Evolutionary conservation across 2,329 filamentous ascomycete species (phyloP).

Genomic region (Pseudocercospora fuligena): DNA sequence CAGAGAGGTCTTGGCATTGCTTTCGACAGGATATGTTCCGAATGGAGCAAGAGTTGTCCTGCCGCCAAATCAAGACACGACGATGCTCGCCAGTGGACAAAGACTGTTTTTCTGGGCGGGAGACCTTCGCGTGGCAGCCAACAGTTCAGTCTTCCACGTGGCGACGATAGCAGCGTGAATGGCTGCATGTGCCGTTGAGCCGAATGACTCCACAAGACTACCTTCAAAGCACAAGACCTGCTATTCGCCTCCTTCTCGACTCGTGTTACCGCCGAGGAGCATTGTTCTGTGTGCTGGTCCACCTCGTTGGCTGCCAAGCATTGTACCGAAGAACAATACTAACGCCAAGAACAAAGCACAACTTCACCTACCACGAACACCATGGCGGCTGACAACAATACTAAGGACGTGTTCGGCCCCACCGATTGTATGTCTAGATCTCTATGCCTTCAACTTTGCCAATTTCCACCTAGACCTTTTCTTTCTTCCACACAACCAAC

Average conservation of each 20-base stretch:
- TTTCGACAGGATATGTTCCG: neutral
- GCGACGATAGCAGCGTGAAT: neutral
- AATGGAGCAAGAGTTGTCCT: neutral
- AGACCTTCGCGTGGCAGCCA: neutral
- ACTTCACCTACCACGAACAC: neutral
- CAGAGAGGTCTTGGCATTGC: neutral
- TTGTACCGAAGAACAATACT: conserved; percentile 18
- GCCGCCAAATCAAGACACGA: neutral
- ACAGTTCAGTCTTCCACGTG: neutral
- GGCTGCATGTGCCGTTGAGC: neutral
- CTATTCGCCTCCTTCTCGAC: neutral
- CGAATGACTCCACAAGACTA: neutral
- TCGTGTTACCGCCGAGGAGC: neutral
- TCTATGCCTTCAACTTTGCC: conserved; percentile 2
- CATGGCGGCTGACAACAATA: conserved; percentile 14
- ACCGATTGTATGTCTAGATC: conserved; percentile 9
- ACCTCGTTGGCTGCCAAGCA: neutral
- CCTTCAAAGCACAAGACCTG: neutral
- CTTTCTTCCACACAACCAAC: conserved; percentile 18
- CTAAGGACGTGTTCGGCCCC: conserved; percentile 4
- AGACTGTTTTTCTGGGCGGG: neutral
- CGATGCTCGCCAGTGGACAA: neutral
- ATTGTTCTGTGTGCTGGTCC: neutral
- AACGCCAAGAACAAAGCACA: conserved; percentile 13
- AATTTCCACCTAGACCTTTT: conserved; percentile 14